Conservation (phyloP, 2,329 filamentous ascomycete species). For the Stagonosporopsis chrysanthemi region DNA sequence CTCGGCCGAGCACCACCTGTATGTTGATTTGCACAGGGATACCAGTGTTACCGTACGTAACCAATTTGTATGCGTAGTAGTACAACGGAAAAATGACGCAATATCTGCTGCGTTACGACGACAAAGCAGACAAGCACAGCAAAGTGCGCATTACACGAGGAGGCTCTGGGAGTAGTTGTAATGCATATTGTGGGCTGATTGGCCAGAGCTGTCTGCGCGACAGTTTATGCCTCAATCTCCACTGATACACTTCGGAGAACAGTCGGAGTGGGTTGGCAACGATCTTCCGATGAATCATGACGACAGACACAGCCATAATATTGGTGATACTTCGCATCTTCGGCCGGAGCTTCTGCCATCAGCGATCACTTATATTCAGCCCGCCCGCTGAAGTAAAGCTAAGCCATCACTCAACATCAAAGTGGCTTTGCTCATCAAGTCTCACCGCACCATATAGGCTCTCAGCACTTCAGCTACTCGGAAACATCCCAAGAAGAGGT, state of each 20-base stretch:
- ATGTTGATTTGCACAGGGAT: background rate
- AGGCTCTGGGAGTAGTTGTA: too few relatives aligned
- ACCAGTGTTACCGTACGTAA: too few relatives aligned
- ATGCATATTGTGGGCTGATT: background rate
- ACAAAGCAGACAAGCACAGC: too few relatives aligned
- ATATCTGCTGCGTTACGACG: background rate
- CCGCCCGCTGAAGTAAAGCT: background rate
- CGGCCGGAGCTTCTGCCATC: background rate
- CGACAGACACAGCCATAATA: background rate
- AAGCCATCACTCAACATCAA: background rate
- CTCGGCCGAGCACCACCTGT: conserved; percentile 10
- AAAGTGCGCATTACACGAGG: background rate
- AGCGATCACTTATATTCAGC: conserved; percentile 1
- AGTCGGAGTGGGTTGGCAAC: background rate
- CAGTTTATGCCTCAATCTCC: conserved; percentile 11
- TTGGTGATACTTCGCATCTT: background rate
- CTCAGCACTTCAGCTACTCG: background rate
- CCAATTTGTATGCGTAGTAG: too few relatives aligned
- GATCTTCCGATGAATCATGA: conserved; percentile 5
- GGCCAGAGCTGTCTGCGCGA: background rate
- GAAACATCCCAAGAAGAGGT: too few relatives aligned
- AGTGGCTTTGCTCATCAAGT: background rate
- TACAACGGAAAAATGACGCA: background rate
- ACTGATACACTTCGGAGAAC: conserved; percentile 13
- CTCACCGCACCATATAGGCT: background rate